phyloP scores from a whole-genome alignment of 2,329 filamentous ascomycete species.

The Ophiosphaerella narmari region DNA sequence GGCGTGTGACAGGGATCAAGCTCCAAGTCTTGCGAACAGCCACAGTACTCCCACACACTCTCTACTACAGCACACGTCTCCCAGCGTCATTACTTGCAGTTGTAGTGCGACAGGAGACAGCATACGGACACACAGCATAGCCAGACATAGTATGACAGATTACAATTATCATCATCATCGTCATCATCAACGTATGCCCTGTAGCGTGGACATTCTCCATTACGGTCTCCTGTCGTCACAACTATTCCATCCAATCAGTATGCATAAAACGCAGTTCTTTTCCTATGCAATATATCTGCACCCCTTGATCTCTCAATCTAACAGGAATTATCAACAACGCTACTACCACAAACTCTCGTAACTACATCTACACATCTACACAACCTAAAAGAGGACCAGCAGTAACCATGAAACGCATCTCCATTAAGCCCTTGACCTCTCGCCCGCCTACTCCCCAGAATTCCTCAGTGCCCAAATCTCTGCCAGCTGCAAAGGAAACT shows the following conservation, averaged over 20 bases:
- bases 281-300: background rate
- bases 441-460: conserved; percentile 49
- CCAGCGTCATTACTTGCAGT: background rate
- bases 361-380: too few species aligned
- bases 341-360: background rate
- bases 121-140: background rate
- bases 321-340: too few species aligned
- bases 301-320: too few species aligned
- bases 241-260: background rate
- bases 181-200: conserved; percentile 16
- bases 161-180: conserved; percentile 8
- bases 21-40: background rate
- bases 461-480: conserved; percentile 33
- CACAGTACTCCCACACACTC: background rate
- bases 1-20: conserved; percentile 21
- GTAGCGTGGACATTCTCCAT: conserved; percentile 15
- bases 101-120: too few species aligned
- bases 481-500: conserved; percentile 52
- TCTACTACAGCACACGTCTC: background rate
- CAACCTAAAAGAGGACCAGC: background rate
- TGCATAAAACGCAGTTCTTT: too few species aligned
- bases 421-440: conserved; percentile 45
- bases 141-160: background rate
- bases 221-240: conserved; percentile 32
- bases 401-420: conserved; percentile 46